Evolutionary conservation across 2,329 filamentous ascomycete species (phyloP).

Genomic region (Aspergillus phoenicis): DNA sequence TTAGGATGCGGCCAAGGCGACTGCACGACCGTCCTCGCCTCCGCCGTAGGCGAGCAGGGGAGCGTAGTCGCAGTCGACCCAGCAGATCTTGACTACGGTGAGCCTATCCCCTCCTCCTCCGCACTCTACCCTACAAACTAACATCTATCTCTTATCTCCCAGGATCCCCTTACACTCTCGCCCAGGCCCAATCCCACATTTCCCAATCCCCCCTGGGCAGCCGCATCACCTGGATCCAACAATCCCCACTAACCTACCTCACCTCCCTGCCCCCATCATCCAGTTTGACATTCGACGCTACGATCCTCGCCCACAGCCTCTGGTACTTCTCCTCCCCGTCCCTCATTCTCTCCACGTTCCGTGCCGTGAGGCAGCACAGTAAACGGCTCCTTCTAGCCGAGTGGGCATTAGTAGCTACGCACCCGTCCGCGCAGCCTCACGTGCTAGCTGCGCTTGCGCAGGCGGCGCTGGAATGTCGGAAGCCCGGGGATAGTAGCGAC

Average conservation of each 20-base stretch:
- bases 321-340: conserved; percentile 56
- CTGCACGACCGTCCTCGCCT: conserved; percentile 57
- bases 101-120: not conserved
- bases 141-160: not conserved
- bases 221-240: conserved; percentile 18
- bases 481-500: conserved; percentile 24
- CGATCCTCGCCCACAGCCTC: conserved; percentile 47
- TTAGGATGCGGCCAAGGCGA: conserved; percentile 64
- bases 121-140: not conserved
- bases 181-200: conserved; percentile 19
- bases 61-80: conserved; percentile 58
- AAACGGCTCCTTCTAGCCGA: conserved; percentile 49
- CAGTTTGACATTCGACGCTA: conserved; percentile 35
- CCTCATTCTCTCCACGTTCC: conserved; percentile 42
- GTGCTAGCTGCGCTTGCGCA: conserved; percentile 55
- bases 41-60: conserved; percentile 49
- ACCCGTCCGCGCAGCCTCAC: conserved; percentile 49
- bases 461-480: conserved; percentile 43
- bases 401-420: conserved; percentile 48
- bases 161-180: conserved; percentile 21
- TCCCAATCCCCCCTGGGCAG: conserved; percentile 13
- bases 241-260: conserved; percentile 28
- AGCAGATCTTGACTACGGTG: conserved; percentile 52
- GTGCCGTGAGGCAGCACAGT: conserved; percentile 36
- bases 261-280: conserved; percentile 20